phyloP scores from a whole-genome alignment of 441 rosid genomes.

The Erodium trifolium region DNA sequence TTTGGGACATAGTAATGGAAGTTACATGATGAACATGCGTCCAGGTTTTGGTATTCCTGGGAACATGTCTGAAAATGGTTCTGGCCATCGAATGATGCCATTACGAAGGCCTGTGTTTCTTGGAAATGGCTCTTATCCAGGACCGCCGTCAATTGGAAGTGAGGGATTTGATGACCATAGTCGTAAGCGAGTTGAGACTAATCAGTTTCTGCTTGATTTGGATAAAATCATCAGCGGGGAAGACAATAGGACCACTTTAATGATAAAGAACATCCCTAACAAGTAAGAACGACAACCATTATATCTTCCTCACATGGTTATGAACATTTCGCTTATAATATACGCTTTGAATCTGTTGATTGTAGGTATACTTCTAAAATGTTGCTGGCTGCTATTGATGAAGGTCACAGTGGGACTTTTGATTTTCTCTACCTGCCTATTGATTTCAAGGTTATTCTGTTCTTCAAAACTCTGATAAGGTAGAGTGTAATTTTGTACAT shows the following conservation, averaged over 20 bases:
- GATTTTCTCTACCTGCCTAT: slow-evolving; percentile 76
- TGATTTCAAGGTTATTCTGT: slow-evolving; percentile 57
- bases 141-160: slow-evolving; percentile 21
- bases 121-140: slow-evolving; percentile 50
- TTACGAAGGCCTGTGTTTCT: slow-evolving; percentile 47
- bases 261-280: slow-evolving; percentile 83
- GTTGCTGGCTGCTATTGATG: slow-evolving; percentile 81
- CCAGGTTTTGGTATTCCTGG: slow-evolving; percentile 42
- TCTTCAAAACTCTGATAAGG: slow-evolving; percentile 13
- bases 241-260: slow-evolving; percentile 68
- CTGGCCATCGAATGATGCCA: slow-evolving; percentile 58
- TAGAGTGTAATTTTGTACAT: neutral
- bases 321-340: no score
- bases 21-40: slow-evolving; percentile 47
- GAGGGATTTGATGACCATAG: slow-evolving; percentile 71
- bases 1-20: slow-evolving; percentile 25
- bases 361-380: slow-evolving; percentile 18
- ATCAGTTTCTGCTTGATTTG: slow-evolving; percentile 63
- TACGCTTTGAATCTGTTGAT: neutral
- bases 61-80: slow-evolving; percentile 36
- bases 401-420: slow-evolving; percentile 54
- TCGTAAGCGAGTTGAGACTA: slow-evolving; percentile 53
- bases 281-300: slow-evolving; percentile 38
- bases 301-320: slow-evolving; percentile 1
- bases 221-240: slow-evolving; percentile 60